Percentiles rank a stretch among this genome's conserved stretches.
Evolutionary conservation across 2,329 filamentous ascomycete genomes (phyloP).

Genomic region (Nothophoma quercina): DNA sequence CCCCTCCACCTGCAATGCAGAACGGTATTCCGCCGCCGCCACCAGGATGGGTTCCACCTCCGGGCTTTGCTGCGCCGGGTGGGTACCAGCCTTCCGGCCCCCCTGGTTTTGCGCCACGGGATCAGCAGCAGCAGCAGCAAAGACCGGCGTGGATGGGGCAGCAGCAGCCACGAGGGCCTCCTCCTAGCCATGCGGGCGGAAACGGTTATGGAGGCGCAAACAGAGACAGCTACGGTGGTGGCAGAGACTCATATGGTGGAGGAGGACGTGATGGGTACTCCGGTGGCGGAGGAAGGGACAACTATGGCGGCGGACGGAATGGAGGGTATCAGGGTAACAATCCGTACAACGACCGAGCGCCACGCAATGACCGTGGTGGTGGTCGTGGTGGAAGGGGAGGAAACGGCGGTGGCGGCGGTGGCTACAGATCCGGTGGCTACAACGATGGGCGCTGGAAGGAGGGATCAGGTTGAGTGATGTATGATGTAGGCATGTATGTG

Average conservation of each 20-base stretch:
- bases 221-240: constrained; percentile 32
- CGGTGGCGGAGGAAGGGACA: constrained; percentile 36
- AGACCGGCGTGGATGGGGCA: constrained; percentile 32
- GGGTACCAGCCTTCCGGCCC: constrained; percentile 19
- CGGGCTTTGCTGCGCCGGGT: constrained; percentile 17
- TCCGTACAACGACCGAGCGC: constrained; percentile 29
- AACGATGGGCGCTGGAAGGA: no score
- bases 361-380: constrained; percentile 26
- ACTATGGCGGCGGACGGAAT: constrained; percentile 23
- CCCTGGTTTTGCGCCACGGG: constrained; percentile 25
- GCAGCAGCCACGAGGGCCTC: constrained; percentile 29
- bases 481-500: no score
- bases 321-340: constrained; percentile 31
- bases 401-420: constrained; percentile 30
- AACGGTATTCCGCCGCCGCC: constrained; percentile 40
- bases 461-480: no score
- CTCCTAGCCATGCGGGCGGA: constrained; percentile 25
- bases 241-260: not conserved
- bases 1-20: constrained; percentile 37
- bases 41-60: constrained; percentile 41
- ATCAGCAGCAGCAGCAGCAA: constrained; percentile 19
- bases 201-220: constrained; percentile 21
- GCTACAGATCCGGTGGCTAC: no score
- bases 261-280: constrained; percentile 27
- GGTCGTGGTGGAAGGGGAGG: constrained; percentile 39